Conservation (phyloP, 768 basidiomycete species). For the Clitopilus hobsonii region DNA sequence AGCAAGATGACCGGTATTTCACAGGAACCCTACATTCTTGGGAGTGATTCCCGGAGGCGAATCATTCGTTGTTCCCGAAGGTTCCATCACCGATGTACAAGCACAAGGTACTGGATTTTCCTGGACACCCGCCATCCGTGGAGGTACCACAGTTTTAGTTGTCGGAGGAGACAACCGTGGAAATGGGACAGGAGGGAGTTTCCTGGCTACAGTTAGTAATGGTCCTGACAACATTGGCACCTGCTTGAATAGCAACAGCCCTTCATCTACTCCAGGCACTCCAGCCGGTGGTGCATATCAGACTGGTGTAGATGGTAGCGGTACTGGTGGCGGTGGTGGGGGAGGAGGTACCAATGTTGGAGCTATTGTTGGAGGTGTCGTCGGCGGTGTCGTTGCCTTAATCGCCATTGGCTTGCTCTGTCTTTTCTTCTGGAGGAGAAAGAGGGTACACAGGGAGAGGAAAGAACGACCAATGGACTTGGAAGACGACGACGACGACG, state of each 20-base stretch:
- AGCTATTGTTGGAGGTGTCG: constrained; percentile 23
- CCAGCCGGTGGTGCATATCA: constrained; percentile 75
- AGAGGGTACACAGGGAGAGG: constrained; percentile 22
- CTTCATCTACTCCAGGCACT: constrained; percentile 71
- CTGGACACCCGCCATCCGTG: constrained; percentile 63
- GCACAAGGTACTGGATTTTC: constrained; percentile 57
- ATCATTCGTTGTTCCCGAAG: constrained; percentile 61
- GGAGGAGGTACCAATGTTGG: constrained; percentile 20
- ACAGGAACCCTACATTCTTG: constrained; percentile 56
- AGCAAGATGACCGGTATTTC: constrained; percentile 6
- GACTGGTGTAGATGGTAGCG: constrained; percentile 41
- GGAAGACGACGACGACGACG: constrained; percentile 56
- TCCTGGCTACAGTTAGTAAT: constrained; percentile 46
- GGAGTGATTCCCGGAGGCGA: constrained; percentile 80
- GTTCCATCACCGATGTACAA: constrained; percentile 35
- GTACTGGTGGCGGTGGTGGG: constrained; percentile 20
- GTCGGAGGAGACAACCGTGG: constrained; percentile 67
- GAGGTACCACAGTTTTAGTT: constrained; percentile 62
- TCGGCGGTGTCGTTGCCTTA: constrained; percentile 18
- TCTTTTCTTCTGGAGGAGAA: constrained; percentile 18
- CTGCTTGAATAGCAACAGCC: constrained; percentile 58
- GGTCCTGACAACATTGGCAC: constrained; percentile 43
- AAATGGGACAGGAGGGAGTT: constrained; percentile 65
- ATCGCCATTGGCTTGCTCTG: constrained; percentile 14
- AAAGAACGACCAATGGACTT: constrained; percentile 67